Percentiles rank a stretch among this genome's conserved stretches.
Conservation (phyloP, 78 protist genomes). For the Dictyostelium firmibasis region DNA sequence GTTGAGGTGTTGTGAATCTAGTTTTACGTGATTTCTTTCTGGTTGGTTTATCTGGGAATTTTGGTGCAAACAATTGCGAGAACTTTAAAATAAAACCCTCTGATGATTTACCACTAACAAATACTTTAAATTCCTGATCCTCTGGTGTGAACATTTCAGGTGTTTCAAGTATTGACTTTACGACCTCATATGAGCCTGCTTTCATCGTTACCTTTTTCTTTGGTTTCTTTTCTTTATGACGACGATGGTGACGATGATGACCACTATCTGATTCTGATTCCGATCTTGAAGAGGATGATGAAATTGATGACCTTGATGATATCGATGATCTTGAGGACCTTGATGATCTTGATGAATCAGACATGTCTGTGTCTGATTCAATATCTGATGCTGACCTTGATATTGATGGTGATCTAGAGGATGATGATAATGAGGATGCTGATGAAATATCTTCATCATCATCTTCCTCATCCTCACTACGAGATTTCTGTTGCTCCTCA, state of each 20-base stretch:
- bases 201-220: constrained; percentile 26
- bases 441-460: not conserved
- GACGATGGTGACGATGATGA: not conserved
- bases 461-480: not conserved
- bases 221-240: not conserved
- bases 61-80: constrained; percentile 63
- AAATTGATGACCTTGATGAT: not conserved
- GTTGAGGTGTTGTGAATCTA: not conserved
- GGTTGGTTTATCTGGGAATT: constrained; percentile 6
- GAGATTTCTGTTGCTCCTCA: not conserved
- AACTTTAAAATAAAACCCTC: constrained; percentile 56
- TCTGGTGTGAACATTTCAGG: constrained; percentile 4
- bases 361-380: not conserved
- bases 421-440: not conserved
- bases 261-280: not conserved
- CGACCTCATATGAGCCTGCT: not conserved
- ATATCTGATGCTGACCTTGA: not conserved
- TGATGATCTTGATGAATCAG: not conserved
- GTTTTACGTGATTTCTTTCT: not conserved
- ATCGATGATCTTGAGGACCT: not conserved
- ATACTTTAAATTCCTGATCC: constrained; percentile 35
- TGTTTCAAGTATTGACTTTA: constrained; percentile 2
- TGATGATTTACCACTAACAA: constrained; percentile 17
- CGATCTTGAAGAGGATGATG: not conserved
- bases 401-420: not conserved